Conservation (phyloP, 495 filamentous ascomycete genomes). For the Penicillium paxilli region DNA sequence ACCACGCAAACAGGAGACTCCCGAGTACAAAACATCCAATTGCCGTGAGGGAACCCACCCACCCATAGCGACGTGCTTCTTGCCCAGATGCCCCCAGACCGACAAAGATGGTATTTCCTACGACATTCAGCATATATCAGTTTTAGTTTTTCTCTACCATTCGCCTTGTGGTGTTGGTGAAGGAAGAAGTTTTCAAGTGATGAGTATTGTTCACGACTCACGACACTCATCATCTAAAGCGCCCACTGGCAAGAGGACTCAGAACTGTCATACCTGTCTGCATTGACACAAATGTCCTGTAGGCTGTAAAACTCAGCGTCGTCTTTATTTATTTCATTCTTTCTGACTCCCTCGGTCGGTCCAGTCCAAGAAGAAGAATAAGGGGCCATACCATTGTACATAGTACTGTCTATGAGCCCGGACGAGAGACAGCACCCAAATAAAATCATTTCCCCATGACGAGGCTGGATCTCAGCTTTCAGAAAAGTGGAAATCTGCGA, state of each 20-base stretch:
- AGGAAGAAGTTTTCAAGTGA: too few relatives aligned
- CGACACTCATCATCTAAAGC: too few relatives aligned
- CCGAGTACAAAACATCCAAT: constrained; percentile 55
- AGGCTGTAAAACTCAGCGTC: constrained; percentile 38
- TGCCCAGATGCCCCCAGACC: constrained; percentile 58
- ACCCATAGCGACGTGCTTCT: constrained; percentile 51
- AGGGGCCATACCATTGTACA: constrained; percentile 40
- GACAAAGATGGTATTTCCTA: constrained; percentile 63
- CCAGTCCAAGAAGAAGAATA: not conserved
- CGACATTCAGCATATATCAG: too few relatives aligned
- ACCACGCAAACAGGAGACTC: constrained; percentile 43
- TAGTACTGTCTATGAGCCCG: constrained; percentile 51
- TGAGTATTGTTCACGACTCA: too few relatives aligned
- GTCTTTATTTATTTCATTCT: too few relatives aligned
- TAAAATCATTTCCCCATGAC: constrained; percentile 42
- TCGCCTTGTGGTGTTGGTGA: too few relatives aligned
- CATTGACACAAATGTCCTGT: constrained; percentile 57
- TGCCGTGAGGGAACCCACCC: constrained; percentile 57
- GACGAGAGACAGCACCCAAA: constrained; percentile 50
- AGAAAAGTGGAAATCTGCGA: constrained; percentile 21
- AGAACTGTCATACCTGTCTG: constrained; percentile 48
- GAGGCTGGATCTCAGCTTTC: constrained; percentile 32
- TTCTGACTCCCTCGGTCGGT: too few relatives aligned
- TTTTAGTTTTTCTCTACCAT: too few relatives aligned
- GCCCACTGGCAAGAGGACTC: not conserved